phyloP scores from a whole-genome alignment of 805 yeast species.

The Yueomyces sp. region DNA sequence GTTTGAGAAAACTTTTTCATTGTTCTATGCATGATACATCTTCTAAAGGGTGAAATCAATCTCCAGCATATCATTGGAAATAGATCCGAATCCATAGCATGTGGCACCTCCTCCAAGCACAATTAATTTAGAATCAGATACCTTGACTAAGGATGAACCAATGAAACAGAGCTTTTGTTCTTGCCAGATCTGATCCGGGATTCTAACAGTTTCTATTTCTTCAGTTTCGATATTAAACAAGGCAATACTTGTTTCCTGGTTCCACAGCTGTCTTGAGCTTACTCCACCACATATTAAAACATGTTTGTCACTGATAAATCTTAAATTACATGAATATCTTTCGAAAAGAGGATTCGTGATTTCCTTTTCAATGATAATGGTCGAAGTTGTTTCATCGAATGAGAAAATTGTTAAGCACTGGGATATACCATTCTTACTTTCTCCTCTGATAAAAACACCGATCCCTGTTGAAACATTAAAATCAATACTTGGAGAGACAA shows the following conservation, averaged over 20 bases:
- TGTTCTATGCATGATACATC: no score
- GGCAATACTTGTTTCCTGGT: constrained; percentile 26
- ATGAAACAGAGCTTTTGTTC: constrained; percentile 28
- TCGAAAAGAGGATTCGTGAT: constrained; percentile 21
- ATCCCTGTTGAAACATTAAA: constrained; percentile 3
- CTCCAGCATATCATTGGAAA: constrained; percentile 25
- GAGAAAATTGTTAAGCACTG: constrained; percentile 22
- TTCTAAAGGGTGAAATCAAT: constrained; percentile 2
- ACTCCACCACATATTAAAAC: constrained; percentile 48
- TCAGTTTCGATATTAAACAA: constrained; percentile 16
- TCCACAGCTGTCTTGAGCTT: constrained; percentile 26
- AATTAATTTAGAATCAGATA: constrained; percentile 9
- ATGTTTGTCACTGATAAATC: constrained; percentile 19
- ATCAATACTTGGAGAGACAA: constrained; percentile 12
- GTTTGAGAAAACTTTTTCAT: no score
- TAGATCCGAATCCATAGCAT: constrained; percentile 67
- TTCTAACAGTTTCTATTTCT: constrained; percentile 13
- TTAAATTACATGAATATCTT: constrained; percentile 37
- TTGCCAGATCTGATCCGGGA: constrained; percentile 28
- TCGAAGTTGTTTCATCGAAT: constrained; percentile 10
- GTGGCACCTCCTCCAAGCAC: constrained; percentile 64
- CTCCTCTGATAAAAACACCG: constrained; percentile 16
- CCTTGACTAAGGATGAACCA: constrained; percentile 35
- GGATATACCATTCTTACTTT: constrained; percentile 16
- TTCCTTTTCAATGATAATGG: constrained; percentile 3